Evolutionary conservation across 345 rosid species (phyloP), one percentile per base, ranked within the genome.

Genomic region (Camelina sativa): DNA sequence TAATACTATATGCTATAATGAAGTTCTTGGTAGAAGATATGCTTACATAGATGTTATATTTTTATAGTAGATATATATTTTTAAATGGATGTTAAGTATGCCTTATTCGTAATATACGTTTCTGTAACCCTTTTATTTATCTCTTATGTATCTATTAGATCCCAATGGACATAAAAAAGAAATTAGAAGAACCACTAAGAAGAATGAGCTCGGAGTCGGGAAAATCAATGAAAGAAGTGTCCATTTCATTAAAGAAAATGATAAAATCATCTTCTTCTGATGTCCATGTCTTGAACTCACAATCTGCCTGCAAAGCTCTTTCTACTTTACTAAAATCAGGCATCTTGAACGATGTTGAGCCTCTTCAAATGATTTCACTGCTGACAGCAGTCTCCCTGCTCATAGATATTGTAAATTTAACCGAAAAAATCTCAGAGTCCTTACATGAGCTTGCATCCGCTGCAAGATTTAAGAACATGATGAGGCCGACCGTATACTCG

Each of bases 301-400:
- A 75, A 67, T 72, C 72, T 4, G 86, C 88, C 0, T 72, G 76
- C 17, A 81, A 77, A 74, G 64, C 56, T 54, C 83, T 88, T 35
- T 82, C 82, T 2, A 80, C 79, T 0, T 44, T 87, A 63, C 83
- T 90, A 35, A 80, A 80, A 67, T 81, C 88, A 25, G 66, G 76
- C 41, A 30, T 75, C 54, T 80, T 85, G 84, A 72, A 88, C 15
- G 83, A 83, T 61, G 60, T 61, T n/a, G 87, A 85, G 19, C 67
- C 86, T 0, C 76, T 79, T 22, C 82, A 82, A 52, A 52, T 84
- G 51, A 60, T 86, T 4, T 81, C 87, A 7, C 73, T 81, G 52
- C 71, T 78, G 11, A 84, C 92, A 0, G 87, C 86, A 1, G 86
- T 88, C 57, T 88, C 93, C 1, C 40, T 90, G 5, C 79, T 92